These are phyloP conservation scores for Talaromyces nanjingensis DNA, from an alignment of 495 filamentous ascomycete species.

Conservation along the genomic window DNA sequence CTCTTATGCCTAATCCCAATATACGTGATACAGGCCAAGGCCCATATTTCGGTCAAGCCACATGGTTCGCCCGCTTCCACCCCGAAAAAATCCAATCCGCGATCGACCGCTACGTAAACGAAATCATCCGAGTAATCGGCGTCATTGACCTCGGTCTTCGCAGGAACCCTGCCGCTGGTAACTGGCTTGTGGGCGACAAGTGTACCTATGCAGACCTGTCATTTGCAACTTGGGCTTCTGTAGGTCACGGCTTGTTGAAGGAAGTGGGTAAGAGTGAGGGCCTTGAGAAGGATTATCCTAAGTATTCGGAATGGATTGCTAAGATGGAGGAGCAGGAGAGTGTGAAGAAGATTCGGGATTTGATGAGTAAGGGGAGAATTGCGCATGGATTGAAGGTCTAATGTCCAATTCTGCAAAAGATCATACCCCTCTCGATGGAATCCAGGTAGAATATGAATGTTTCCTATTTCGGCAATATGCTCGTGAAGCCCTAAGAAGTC, in stretches of 20 bases:
- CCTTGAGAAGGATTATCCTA: constrained; percentile 14
- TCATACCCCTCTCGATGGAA: no score
- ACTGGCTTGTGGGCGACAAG: constrained; percentile 47
- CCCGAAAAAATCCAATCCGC: constrained; percentile 36
- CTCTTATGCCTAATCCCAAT: background rate
- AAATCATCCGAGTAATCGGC: constrained; percentile 37
- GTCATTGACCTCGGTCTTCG: constrained; percentile 35
- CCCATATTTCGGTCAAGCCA: constrained; percentile 31
- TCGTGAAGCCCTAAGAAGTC: background rate
- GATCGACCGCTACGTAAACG: constrained; percentile 39
- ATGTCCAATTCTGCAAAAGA: no score
- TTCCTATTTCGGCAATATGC: background rate
- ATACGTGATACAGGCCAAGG: constrained; percentile 19
- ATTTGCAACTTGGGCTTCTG: constrained; percentile 32
- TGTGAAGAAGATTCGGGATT: constrained; percentile 10
- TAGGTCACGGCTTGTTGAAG: background rate
- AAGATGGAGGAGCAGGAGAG: constrained; percentile 15
- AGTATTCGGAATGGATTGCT: constrained; percentile 20
- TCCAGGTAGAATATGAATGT: background rate
- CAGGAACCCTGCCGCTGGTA: background rate
- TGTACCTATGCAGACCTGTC: constrained; percentile 39
- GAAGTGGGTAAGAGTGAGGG: background rate
- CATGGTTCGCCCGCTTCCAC: constrained; percentile 37
- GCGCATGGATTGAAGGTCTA: background rate
- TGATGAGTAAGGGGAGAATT: background rate